These are phyloP conservation scores for Penicillium canariense DNA, from an alignment of 495 filamentous ascomycete genomes.

Conservation along the genomic window DNA sequence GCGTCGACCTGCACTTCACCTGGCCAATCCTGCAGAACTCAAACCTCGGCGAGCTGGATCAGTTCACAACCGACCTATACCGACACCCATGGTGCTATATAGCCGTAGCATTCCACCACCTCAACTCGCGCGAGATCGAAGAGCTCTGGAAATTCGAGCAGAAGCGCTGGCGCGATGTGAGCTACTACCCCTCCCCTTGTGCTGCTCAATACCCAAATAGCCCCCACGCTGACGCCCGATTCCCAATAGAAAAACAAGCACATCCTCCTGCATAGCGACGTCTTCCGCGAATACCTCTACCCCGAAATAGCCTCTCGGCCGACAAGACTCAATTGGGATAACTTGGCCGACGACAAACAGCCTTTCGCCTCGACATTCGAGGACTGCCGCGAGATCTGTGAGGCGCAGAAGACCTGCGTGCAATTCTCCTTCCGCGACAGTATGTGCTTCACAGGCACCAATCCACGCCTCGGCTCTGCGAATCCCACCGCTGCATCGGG, in stretches of 20 bases:
- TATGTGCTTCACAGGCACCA: constrained; percentile 33
- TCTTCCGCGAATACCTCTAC: constrained; percentile 45
- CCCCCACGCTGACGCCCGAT: not conserved
- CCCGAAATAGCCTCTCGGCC: constrained; percentile 32
- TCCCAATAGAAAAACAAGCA: constrained; percentile 30
- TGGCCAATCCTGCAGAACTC: constrained; percentile 55
- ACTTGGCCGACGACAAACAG: constrained; percentile 40
- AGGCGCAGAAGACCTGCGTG: constrained; percentile 25
- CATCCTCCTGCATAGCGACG: constrained; percentile 41
- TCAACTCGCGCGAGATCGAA: constrained; percentile 36
- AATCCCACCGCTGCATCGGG: constrained; percentile 31
- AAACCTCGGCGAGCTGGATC: constrained; percentile 43
- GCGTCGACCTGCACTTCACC: constrained; percentile 46
- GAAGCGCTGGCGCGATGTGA: constrained; percentile 36
- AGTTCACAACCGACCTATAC: constrained; percentile 41
- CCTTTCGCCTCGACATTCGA: constrained; percentile 28
- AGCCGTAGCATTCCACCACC: constrained; percentile 55
- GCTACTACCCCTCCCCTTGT: not conserved
- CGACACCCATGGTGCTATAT: constrained; percentile 55
- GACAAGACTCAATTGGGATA: constrained; percentile 43
- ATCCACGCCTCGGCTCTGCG: constrained; percentile 33
- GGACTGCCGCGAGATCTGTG: constrained; percentile 38
- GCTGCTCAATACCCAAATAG: not conserved
- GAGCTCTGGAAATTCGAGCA: constrained; percentile 42
- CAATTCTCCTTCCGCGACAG: constrained; percentile 38